These are phyloP conservation scores for Cotoneaster glaucophyllus DNA, from an alignment of 306 rosid genomes.

Conservation along the genomic window DNA sequence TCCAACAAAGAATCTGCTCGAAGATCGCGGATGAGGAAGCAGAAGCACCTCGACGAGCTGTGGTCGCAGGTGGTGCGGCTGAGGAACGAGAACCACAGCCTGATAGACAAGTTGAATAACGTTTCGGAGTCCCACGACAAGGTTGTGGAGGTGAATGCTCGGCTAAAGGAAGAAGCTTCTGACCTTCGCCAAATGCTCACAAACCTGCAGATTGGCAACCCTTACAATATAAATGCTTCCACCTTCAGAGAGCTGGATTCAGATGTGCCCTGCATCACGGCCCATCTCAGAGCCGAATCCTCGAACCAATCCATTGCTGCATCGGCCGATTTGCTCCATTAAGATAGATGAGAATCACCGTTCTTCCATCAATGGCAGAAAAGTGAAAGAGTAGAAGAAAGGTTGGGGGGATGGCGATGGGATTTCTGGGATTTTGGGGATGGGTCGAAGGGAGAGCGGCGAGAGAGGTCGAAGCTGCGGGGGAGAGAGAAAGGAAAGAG, in stretches of 20 bases:
- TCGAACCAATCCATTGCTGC: slow-evolving; percentile 36
- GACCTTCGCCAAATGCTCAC: slow-evolving; percentile 64
- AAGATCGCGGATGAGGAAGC: slow-evolving; percentile 84
- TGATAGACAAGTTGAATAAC: slow-evolving; percentile 48
- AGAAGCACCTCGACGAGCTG: slow-evolving; percentile 70
- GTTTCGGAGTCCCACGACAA: slow-evolving; percentile 48
- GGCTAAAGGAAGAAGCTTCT: slow-evolving; percentile 52
- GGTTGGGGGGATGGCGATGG: too few relatives aligned
- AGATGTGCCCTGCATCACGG: slow-evolving; percentile 41
- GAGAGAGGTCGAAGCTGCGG: too few relatives aligned
- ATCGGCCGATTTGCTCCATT: slow-evolving; percentile 35
- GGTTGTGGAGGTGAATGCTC: slow-evolving; percentile 49
- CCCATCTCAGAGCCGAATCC: slow-evolving; percentile 42
- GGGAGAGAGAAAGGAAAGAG: too few relatives aligned
- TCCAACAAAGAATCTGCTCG: slow-evolving; percentile 82
- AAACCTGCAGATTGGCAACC: slow-evolving; percentile 33
- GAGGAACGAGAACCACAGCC: slow-evolving; percentile 54
- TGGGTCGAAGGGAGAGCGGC: too few relatives aligned
- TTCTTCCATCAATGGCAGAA: too few relatives aligned
- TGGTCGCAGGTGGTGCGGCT: slow-evolving; percentile 75
- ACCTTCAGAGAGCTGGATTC: slow-evolving; percentile 39
- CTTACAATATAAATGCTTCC: slow-evolving; percentile 17
- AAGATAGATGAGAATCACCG: slow-evolving; percentile 22
- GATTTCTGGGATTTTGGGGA: too few relatives aligned
- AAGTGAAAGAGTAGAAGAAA: too few relatives aligned